phyloP scores from a whole-genome alignment of 139 green algal genomes.

The Micromonas pusilla region DNA sequence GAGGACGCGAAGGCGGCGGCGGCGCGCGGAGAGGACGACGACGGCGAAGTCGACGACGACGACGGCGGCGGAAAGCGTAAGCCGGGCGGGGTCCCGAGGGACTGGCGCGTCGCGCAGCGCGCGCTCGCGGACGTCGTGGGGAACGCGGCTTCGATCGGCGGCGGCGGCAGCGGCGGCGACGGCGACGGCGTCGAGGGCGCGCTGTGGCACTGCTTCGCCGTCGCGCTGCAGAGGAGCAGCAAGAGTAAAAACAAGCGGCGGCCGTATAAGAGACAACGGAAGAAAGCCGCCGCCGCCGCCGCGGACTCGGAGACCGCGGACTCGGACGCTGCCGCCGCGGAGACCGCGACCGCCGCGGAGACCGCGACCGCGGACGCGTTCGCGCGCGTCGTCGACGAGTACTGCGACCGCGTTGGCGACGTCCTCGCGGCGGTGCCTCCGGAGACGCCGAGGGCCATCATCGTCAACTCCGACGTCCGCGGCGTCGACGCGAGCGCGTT shows the following conservation, averaged over 20 bases:
- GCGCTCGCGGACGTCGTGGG: too few species aligned
- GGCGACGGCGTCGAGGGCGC: neutral
- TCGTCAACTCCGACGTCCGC: slow-evolving; percentile 9
- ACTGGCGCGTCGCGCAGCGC: too few species aligned
- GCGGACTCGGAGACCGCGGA: neutral
- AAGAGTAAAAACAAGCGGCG: neutral
- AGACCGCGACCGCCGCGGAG: neutral
- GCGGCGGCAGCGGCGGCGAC: too few species aligned
- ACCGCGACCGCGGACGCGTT: neutral
- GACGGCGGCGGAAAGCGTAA: too few species aligned
- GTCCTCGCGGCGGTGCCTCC: neutral
- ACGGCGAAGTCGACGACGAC: too few species aligned
- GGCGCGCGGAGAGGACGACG: too few species aligned
- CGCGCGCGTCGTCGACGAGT: neutral
- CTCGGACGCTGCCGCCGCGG: too few species aligned
- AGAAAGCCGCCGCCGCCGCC: neutral
- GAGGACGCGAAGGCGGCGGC: too few species aligned
- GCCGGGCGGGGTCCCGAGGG: too few species aligned
- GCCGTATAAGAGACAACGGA: neutral
- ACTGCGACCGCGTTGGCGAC: neutral
- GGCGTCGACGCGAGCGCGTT: too few species aligned
- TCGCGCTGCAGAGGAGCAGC: neutral
- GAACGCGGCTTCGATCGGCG: neutral
- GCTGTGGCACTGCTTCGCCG: slow-evolving; percentile 1
- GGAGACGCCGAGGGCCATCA: neutral